phyloP scores from a whole-genome alignment of 257 asterid species.

The Knoxia roxburghii region DNA sequence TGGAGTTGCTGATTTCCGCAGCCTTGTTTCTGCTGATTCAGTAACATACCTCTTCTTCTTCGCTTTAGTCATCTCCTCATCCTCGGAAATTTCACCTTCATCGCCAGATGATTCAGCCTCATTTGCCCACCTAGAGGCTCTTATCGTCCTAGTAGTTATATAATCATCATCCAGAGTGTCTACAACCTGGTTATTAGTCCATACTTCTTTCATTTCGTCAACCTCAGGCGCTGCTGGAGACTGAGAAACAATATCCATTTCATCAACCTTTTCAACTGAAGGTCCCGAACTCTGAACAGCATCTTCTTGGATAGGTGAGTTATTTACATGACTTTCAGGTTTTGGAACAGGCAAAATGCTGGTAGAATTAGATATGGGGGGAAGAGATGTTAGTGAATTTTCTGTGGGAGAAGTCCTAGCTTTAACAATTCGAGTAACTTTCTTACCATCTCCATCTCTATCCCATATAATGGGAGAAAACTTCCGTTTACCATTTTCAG shows the following conservation, averaged over 20 bases:
- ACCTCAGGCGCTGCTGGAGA: constrained; percentile 24
- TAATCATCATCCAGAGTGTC: constrained; percentile 38
- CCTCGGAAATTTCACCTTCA: constrained; percentile 64
- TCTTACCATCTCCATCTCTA: constrained; percentile 66
- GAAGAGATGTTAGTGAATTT: constrained; percentile 28
- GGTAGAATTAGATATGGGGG: constrained; percentile 24
- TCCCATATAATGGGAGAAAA: constrained; percentile 91
- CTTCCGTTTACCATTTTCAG: constrained; percentile 57
- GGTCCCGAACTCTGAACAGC: constrained; percentile 25
- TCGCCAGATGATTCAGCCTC: constrained; percentile 66
- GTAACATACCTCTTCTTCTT: constrained; percentile 35
- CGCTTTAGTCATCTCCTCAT: constrained; percentile 32
- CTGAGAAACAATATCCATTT: constrained; percentile 21
- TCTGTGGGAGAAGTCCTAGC: constrained; percentile 26
- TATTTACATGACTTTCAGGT: constrained; percentile 19
- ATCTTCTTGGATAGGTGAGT: constrained; percentile 19
- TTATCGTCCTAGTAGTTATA: constrained; percentile 43
- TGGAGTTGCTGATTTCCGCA: constrained; percentile 49
- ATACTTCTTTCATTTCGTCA: constrained; percentile 22
- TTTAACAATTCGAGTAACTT: constrained; percentile 27
- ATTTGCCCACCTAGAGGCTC: constrained; percentile 81
- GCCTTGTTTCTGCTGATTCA: constrained; percentile 40
- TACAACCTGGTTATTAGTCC: constrained; percentile 17
- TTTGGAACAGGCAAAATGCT: constrained; percentile 22
- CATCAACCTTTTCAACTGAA: constrained; percentile 28